These are phyloP conservation scores for Lipomyces oligophaga DNA, from an alignment of 805 yeast species.

Conservation along the genomic window DNA sequence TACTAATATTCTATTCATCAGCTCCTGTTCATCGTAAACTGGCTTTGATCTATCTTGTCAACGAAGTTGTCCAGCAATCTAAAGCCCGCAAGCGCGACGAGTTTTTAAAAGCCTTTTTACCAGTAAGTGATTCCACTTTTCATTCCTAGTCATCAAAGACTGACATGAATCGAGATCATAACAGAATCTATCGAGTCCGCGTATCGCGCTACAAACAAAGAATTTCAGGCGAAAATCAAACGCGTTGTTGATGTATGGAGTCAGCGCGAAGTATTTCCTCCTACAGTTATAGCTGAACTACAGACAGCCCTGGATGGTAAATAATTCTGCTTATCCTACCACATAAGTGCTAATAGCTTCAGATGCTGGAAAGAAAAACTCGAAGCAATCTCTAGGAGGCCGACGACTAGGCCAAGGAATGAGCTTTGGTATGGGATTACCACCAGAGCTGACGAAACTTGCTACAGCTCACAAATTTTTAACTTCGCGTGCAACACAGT, in stretches of 20 bases:
- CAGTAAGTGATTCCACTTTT: slow-evolving; percentile 31
- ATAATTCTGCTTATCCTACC: background rate
- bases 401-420: slow-evolving; percentile 25
- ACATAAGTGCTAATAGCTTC: background rate
- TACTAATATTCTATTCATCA: slow-evolving; percentile 1
- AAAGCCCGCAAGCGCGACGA: slow-evolving; percentile 57
- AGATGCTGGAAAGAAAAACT: slow-evolving; percentile 17
- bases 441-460: slow-evolving; percentile 25
- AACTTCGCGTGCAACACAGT: slow-evolving; percentile 7
- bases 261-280: slow-evolving; percentile 52
- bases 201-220: slow-evolving; percentile 40
- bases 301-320: slow-evolving; percentile 30
- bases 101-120: slow-evolving; percentile 55
- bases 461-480: slow-evolving; percentile 12
- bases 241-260: slow-evolving; percentile 66
- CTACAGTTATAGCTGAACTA: slow-evolving; percentile 36
- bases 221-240: slow-evolving; percentile 50
- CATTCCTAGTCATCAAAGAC: background rate
- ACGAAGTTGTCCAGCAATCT: slow-evolving; percentile 79
- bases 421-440: slow-evolving; percentile 22
- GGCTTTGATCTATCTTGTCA: slow-evolving; percentile 64
- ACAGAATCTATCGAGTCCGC: slow-evolving; percentile 40
- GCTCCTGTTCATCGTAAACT: slow-evolving; percentile 46
- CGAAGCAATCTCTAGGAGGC: slow-evolving; percentile 20
- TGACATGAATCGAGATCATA: slow-evolving; percentile 33